Conservation (phyloP, 164 flowering plant species). For the Houttuynia cordata region DNA sequence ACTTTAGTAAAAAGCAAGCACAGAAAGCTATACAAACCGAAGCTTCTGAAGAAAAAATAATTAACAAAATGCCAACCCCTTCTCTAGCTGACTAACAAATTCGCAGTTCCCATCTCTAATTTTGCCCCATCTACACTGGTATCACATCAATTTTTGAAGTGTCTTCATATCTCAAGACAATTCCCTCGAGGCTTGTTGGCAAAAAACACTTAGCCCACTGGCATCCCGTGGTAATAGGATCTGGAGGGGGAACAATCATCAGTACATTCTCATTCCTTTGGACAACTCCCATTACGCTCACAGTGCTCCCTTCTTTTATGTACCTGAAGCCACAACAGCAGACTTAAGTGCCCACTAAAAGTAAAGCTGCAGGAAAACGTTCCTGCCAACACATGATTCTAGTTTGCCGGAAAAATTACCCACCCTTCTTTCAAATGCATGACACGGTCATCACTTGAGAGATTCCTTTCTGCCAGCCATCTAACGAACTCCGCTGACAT, state of each 20-base stretch:
- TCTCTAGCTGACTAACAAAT: constrained; percentile 9
- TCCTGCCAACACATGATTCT: background rate
- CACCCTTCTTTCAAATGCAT: constrained; percentile 96
- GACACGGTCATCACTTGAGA: constrained; percentile 83
- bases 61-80: background rate
- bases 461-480: constrained; percentile 78
- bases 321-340: constrained; percentile 28
- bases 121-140: constrained; percentile 36
- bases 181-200: constrained; percentile 80
- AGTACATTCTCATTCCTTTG: constrained; percentile 78
- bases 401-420: constrained; percentile 1
- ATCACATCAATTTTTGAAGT: constrained; percentile 63
- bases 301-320: constrained; percentile 90
- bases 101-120: background rate
- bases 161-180: constrained; percentile 80
- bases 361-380: too few species aligned
- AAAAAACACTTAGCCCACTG: constrained; percentile 70
- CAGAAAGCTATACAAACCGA: constrained; percentile 4
- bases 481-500: constrained; percentile 69
- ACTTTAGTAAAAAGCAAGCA: constrained; percentile 2
- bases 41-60: background rate
- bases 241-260: constrained; percentile 82
- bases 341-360: background rate
- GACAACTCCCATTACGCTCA: constrained; percentile 88
- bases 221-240: constrained; percentile 71